Conservation (phyloP, 2,329 filamentous ascomycete species). For the Rutstroemia sp. region DNA sequence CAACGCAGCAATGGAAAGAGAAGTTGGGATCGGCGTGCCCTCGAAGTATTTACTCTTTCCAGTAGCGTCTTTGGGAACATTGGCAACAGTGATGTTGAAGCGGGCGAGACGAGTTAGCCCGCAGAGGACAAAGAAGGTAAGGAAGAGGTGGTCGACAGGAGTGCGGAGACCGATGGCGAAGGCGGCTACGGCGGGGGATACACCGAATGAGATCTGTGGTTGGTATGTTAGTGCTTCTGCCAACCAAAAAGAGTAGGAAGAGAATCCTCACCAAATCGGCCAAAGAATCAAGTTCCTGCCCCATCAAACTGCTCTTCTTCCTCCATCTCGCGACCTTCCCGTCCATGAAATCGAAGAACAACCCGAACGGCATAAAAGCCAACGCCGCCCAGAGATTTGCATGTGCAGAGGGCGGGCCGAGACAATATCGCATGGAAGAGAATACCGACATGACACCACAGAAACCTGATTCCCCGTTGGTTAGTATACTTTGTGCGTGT, state of each 20-base stretch:
- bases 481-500: not conserved
- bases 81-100: constrained; percentile 92
- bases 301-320: constrained; percentile 95
- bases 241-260: not conserved
- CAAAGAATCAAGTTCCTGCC: constrained; percentile 91
- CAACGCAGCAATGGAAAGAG: constrained; percentile 67
- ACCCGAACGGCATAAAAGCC: constrained; percentile 78
- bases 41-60: constrained; percentile 97
- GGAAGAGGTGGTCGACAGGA: constrained; percentile 65
- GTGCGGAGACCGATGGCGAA: constrained; percentile 88
- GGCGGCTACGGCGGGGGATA: constrained; percentile 78
- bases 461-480: constrained; percentile 46
- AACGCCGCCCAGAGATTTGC: constrained; percentile 76
- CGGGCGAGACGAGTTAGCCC: constrained; percentile 88
- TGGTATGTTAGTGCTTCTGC: not conserved
- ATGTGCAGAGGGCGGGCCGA: constrained; percentile 59
- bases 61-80: constrained; percentile 81
- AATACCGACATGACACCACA: constrained; percentile 94
- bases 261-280: constrained; percentile 68
- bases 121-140: constrained; percentile 89
- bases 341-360: constrained; percentile 98
- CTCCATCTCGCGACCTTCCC: constrained; percentile 95
- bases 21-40: constrained; percentile 92
- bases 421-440: constrained; percentile 87
- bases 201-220: constrained; percentile 85